Conservation (phyloP, 1,139 yeast genomes). For the Scheffersomyces lignicola region DNA sequence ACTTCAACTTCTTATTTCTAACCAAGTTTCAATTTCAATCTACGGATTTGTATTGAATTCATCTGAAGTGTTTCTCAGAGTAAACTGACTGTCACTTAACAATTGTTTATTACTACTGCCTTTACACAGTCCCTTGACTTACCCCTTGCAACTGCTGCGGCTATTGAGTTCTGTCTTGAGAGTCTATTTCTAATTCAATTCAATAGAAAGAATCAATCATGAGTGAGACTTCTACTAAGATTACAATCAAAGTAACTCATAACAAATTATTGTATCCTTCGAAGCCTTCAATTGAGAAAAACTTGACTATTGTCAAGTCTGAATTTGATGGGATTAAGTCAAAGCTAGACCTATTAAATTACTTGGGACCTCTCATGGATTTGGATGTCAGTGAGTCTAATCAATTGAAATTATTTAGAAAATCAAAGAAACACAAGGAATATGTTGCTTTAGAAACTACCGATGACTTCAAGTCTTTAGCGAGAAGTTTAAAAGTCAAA, state of each 20-base stretch:
- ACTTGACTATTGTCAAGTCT: slow-evolving; percentile 12
- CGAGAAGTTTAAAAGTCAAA: slow-evolving; percentile 49
- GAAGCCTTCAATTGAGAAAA: slow-evolving; percentile 11
- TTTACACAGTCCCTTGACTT: slow-evolving; percentile 4
- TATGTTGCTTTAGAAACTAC: slow-evolving; percentile 39
- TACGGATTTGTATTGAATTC: too few relatives aligned
- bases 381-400: slow-evolving; percentile 7
- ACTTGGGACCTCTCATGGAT: slow-evolving; percentile 9
- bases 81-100: slow-evolving; percentile 1
- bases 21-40: too few relatives aligned
- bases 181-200: not conserved
- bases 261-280: slow-evolving; percentile 8
- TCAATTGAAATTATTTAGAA: slow-evolving; percentile 24
- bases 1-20: too few relatives aligned
- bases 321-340: slow-evolving; percentile 13
- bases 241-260: slow-evolving; percentile 14
- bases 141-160: slow-evolving; percentile 7
- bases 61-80: too few relatives aligned
- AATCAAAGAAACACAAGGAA: slow-evolving; percentile 43
- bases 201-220: not conserved
- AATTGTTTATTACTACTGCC: not conserved
- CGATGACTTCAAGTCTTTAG: slow-evolving; percentile 46
- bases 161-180: not conserved
- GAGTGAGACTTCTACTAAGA: slow-evolving; percentile 1
- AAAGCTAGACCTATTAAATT: slow-evolving; percentile 16